A percentile compares a stretch with the other conserved stretches of the same genome.
Conservation (phyloP, 1,139 yeast genomes). For the Magnusiomyces suaveolens region DNA sequence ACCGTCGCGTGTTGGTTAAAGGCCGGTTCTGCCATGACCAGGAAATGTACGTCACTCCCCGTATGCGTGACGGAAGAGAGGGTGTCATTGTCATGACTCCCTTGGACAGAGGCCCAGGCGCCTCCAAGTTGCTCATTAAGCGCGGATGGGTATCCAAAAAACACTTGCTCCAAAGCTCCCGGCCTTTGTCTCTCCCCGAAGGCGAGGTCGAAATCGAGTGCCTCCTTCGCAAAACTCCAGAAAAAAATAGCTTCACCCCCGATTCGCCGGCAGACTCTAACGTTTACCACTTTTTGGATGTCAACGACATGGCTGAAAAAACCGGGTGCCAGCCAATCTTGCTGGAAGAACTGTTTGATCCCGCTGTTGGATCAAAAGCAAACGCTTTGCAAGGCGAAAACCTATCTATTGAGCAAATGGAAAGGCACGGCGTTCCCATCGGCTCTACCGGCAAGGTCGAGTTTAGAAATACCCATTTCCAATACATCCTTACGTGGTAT, state of each 20-base stretch:
- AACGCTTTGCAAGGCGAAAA: conserved; percentile 53
- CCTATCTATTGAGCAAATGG: conserved; percentile 27
- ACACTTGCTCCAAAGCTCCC: conserved; percentile 52
- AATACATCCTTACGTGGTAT: conserved; percentile 91
- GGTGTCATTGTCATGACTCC: conserved; percentile 84
- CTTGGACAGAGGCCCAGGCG: conserved; percentile 49
- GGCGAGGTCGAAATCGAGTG: conserved; percentile 71
- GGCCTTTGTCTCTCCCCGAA: conserved; percentile 64
- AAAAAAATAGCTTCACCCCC: conserved; percentile 54
- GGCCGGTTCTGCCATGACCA: conserved; percentile 79
- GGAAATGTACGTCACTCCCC: conserved; percentile 89
- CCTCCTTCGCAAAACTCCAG: conserved; percentile 62
- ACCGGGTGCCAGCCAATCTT: conserved; percentile 65
- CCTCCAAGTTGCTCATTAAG: conserved; percentile 49
- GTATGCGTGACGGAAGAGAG: conserved; percentile 60
- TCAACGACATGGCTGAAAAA: conserved; percentile 66
- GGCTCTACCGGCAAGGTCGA: conserved; percentile 74
- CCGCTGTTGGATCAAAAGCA: conserved; percentile 1
- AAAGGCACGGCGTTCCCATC: conserved; percentile 79
- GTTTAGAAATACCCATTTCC: conserved; percentile 80
- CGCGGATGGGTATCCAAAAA: conserved; percentile 89
- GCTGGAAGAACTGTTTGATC: conserved; percentile 50
- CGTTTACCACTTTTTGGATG: conserved; percentile 53
- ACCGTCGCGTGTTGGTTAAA: conserved; percentile 58
- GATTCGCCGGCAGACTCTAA: conserved; percentile 38